Conservation (phyloP, 768 basidiomycete species). For the Pleurotus tuber-regium region DNA sequence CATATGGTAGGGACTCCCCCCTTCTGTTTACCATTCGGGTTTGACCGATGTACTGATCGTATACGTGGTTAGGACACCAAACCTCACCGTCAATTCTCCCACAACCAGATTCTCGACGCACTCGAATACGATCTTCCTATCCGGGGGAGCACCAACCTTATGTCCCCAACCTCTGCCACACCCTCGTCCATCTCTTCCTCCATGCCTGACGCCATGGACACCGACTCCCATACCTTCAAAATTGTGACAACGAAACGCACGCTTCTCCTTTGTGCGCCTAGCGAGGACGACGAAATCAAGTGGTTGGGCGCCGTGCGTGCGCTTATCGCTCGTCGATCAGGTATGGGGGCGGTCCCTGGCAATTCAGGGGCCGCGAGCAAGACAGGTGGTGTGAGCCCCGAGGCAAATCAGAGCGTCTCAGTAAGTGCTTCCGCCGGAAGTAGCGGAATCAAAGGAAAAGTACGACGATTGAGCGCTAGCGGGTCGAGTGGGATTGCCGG, state of each 20-base stretch:
- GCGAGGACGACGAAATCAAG: constrained; percentile 96
- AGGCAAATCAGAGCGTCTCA: too few relatives aligned
- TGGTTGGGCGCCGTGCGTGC: constrained; percentile 96
- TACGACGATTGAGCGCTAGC: constrained; percentile 46
- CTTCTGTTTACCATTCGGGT: constrained; percentile 10
- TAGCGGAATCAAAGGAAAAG: constrained; percentile 43
- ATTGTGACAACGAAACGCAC: constrained; percentile 94
- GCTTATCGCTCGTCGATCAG: constrained; percentile 74
- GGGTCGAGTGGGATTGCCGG: too few relatives aligned
- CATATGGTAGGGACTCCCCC: constrained; percentile 78
- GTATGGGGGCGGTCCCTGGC: constrained; percentile 44
- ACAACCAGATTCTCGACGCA: constrained; percentile 86
- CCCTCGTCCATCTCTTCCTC: constrained; percentile 33
- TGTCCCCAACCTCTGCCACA: constrained; percentile 25
- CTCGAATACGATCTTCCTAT: constrained; percentile 77
- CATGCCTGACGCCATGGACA: constrained; percentile 41
- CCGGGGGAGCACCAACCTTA: constrained; percentile 44
- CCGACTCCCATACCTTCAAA: constrained; percentile 77
- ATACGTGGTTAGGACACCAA: constrained; percentile 69
- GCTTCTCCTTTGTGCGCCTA: constrained; percentile 86
- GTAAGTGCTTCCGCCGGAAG: too few relatives aligned
- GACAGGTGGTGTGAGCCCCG: constrained; percentile 3
- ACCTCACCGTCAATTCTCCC: constrained; percentile 82
- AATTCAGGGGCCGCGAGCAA: too few relatives aligned
- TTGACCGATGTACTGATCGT: not conserved